Percentiles rank a stretch among this genome's conserved stretches.
phyloP scores from a whole-genome alignment of 2,329 filamentous ascomycete genomes.

The Pyricularia grisea region DNA sequence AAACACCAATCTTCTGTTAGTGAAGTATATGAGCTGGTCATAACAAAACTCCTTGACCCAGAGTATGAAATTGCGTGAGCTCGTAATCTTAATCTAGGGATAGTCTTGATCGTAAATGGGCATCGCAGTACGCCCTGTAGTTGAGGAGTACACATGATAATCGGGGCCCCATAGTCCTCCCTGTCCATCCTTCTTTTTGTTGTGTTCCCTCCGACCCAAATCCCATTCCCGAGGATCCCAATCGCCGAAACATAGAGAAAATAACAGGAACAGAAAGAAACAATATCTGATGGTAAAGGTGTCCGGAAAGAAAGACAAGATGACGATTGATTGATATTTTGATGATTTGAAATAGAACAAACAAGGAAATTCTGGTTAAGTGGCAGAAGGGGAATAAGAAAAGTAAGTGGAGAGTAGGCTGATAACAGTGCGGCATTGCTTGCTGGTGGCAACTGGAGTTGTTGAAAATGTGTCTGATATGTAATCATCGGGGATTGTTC shows the following conservation, averaged over 20 bases:
- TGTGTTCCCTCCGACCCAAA: not conserved
- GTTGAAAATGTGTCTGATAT: not conserved
- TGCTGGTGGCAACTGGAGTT: not conserved
- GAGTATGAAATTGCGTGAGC: not conserved
- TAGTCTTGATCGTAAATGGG: not conserved
- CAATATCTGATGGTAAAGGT: not conserved
- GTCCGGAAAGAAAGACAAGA: not conserved
- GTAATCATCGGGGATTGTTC: not conserved
- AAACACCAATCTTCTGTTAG: not conserved
- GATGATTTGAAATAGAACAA: not conserved
- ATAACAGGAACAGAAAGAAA: not conserved
- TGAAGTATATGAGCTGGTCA: not conserved
- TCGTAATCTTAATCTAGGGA: not conserved
- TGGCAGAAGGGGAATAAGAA: not conserved
- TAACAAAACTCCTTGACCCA: not conserved
- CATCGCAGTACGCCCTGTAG: not conserved
- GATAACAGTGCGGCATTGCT: not conserved
- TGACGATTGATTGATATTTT: not conserved
- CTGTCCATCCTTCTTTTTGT: not conserved
- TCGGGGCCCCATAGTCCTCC: not conserved
- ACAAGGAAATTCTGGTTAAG: not conserved
- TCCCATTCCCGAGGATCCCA: not conserved
- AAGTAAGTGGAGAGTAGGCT: not conserved
- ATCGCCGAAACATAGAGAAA: not conserved
- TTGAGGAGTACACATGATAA: not conserved